Conservation (phyloP, 805 yeast species). For the Saccharomycopsis sp. region DNA sequence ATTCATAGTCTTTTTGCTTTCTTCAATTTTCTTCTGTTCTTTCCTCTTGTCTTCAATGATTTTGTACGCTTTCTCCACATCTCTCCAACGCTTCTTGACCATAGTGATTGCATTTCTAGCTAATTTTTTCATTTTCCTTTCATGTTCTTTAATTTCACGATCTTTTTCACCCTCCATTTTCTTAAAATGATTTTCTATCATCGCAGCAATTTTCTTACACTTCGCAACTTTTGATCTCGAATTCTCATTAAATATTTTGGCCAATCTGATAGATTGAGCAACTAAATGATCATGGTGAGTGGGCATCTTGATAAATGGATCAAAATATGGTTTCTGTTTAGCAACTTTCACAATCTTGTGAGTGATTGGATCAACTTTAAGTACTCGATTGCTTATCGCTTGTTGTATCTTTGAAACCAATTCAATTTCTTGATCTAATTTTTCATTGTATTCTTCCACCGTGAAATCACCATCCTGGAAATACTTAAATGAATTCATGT, state of each 20-base stretch:
- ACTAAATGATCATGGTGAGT: constrained; percentile 70
- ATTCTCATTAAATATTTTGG: constrained; percentile 62
- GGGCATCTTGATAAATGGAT: constrained; percentile 39
- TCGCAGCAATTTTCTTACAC: constrained; percentile 65
- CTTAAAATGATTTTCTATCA: constrained; percentile 83
- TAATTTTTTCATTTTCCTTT: constrained; percentile 56
- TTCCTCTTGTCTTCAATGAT: constrained; percentile 17
- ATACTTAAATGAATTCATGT: constrained; percentile 48
- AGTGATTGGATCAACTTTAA: constrained; percentile 35
- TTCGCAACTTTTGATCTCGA: constrained; percentile 58
- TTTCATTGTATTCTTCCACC: constrained; percentile 52
- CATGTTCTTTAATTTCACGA: constrained; percentile 66
- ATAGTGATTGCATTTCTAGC: constrained; percentile 81
- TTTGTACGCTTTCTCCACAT: constrained; percentile 75
- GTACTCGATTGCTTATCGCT: constrained; percentile 39
- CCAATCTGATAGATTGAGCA: constrained; percentile 65
- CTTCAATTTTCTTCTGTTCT: constrained; percentile 20
- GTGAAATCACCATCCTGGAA: constrained; percentile 53
- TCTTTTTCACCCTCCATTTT: constrained; percentile 86
- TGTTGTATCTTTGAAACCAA: constrained; percentile 38
- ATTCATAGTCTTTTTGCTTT: constrained; percentile 21
- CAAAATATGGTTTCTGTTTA: constrained; percentile 38
- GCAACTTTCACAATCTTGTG: constrained; percentile 35
- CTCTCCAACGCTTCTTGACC: constrained; percentile 83
- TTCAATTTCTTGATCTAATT: constrained; percentile 45